Base-by-base conservation (phyloP, 208 protist species). In the Endotrypanum monterogeii region DNA sequence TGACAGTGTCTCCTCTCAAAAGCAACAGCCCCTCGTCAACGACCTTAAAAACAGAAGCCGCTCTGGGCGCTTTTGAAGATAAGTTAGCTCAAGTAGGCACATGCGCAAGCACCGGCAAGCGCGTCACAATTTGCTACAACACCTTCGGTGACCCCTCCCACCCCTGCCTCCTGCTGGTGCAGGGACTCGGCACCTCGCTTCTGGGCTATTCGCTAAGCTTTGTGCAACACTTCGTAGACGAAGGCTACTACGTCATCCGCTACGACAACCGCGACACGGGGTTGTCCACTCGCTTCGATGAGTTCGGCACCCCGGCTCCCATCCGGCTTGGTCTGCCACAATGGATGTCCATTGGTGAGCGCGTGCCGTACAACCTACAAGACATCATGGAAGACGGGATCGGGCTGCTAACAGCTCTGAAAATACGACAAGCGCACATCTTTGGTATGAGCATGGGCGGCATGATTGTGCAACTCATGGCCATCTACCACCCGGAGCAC, bases 201-300 rank as follows among this genome's bases (percentile, higher is more conserved):
- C 63, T 84, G 39, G 56, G 71, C 28, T 93, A 77, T 57, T 66
- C 86, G 37, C 16, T 74, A 41, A 39, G 37, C 32, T 92, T 92
- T 58, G 71, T 82, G 60, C 70, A 84, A 46, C 41, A 41, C 39
- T 76, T 96, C 48, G 85, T 85, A 1, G 67, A 80, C 44, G 67
- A 57, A 9, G 86, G 89, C 32, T 92, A 86, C 71, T 92, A 86
- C 57, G 92, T 96, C 41, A 80, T 94, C 48, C 88, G 86, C 73
- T 94, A 86, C 80, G 91, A 96, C 78, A 92, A 96, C 72, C 87
- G 91, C 25, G 92, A 94, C 67, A 63, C 79, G 23, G 92, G 92
- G 0, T 76, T 82, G 9, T 88, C 80, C 73, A 96, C 92, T 11
- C 70, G 76, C 70, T 82, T 93, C 32, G 74, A 87, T 35, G 84